Conservation (phyloP, 2,329 filamentous ascomycete genomes). For the Pseudocercospora fijiensis region DNA sequence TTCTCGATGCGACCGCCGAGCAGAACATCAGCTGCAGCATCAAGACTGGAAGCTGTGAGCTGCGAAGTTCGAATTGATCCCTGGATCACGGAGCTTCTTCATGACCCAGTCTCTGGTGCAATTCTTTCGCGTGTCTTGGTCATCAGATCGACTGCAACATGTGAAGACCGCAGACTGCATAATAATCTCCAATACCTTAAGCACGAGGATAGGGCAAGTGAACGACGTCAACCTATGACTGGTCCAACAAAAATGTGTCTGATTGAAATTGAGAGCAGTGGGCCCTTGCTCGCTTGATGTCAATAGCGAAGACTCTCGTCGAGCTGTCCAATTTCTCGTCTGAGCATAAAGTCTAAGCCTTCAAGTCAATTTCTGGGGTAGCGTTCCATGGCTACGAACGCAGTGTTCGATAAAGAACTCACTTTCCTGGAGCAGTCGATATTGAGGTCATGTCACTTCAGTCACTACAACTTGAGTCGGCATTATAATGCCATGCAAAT, state of each 20-base stretch:
- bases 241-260: too few species aligned
- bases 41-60: background rate
- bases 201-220: too few species aligned
- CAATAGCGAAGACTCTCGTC: background rate
- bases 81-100: background rate
- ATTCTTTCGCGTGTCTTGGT: background rate
- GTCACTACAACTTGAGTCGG: too few species aligned
- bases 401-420: too few species aligned
- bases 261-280: too few species aligned
- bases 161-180: background rate
- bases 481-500: too few species aligned
- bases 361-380: background rate
- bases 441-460: too few species aligned
- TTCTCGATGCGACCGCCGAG: background rate
- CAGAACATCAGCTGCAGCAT: background rate
- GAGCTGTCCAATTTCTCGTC: background rate
- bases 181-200: background rate
- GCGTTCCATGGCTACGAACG: too few species aligned
- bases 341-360: background rate
- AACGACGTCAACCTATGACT: too few species aligned
- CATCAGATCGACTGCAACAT: background rate
- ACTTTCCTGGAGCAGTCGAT: too few species aligned
- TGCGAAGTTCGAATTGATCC: background rate
- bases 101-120: background rate
- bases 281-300: background rate